A percentile compares a stretch with the other conserved stretches of the same genome.
Evolutionary conservation across 192 early-diverging fungal genomes (phyloP).

Genomic region (Backusella psychrophila): DNA sequence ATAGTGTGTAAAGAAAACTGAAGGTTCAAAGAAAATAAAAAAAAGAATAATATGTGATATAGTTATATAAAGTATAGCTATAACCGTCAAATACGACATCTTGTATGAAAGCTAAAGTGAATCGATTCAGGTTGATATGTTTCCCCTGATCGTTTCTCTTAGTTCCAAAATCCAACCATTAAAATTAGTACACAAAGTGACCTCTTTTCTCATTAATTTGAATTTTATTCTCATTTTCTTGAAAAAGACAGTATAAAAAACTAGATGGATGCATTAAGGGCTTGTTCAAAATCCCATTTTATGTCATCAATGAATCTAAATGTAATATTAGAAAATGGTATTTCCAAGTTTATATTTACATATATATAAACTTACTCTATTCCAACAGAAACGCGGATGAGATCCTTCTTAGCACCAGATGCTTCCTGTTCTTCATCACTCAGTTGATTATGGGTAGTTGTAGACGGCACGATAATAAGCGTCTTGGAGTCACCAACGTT

Average conservation of each 20-base stretch:
- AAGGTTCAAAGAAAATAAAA: too few relatives aligned
- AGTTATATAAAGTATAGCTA: too few relatives aligned
- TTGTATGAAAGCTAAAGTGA: too few relatives aligned
- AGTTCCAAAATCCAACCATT: too few relatives aligned
- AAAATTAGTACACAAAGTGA: too few relatives aligned
- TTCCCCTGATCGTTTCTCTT: too few relatives aligned
- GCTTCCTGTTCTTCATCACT: slow-evolving; percentile 72
- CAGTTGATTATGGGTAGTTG: slow-evolving; percentile 89
- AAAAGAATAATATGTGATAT: too few relatives aligned
- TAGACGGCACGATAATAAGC: slow-evolving; percentile 79
- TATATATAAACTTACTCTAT: slow-evolving; percentile 50
- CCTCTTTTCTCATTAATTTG: too few relatives aligned
- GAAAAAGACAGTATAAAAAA: not conserved
- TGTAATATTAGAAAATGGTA: not conserved
- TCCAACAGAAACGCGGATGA: slow-evolving; percentile 84
- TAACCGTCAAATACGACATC: too few relatives aligned
- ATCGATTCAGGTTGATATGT: too few relatives aligned
- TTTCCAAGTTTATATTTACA: not conserved
- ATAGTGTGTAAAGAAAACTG: too few relatives aligned
- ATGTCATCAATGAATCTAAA: slow-evolving; percentile 64
- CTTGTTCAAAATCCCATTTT: slow-evolving; percentile 60
- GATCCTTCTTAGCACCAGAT: slow-evolving; percentile 74
- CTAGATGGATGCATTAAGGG: slow-evolving; percentile 30
- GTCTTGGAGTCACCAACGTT: slow-evolving; percentile 94
- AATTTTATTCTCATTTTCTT: too few relatives aligned